A percentile compares a stretch with the other conserved stretches of the same genome.
phyloP scores from a whole-genome alignment of 371 early-diverging fungal species.

The Lichtheimia ornata region DNA sequence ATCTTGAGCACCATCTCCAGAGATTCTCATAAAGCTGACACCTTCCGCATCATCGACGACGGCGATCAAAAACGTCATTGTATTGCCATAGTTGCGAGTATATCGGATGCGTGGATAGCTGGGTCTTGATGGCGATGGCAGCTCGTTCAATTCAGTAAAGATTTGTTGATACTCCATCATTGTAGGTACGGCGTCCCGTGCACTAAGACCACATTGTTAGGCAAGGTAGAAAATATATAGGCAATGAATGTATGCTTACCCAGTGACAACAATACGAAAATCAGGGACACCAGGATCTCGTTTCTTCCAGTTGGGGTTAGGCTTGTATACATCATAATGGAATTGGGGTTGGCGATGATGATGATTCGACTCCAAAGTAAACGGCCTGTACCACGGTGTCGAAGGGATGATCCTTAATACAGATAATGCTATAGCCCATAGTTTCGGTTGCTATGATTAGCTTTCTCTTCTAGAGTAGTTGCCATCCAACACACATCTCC shows the following conservation, averaged over 20 bases:
- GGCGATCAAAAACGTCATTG: conserved; percentile 26
- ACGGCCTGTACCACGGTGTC: conserved; percentile 28
- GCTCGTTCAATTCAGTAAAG: neutral
- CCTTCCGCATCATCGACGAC: conserved; percentile 37
- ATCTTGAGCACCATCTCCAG: conserved; percentile 17
- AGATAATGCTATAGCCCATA: conserved; percentile 16
- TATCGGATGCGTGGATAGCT: neutral
- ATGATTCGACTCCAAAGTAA: neutral
- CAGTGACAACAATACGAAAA: conserved; percentile 40
- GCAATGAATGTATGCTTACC: conserved; percentile 17
- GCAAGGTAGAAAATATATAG: neutral
- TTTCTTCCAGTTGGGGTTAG: conserved; percentile 53
- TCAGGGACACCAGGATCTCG: conserved; percentile 53
- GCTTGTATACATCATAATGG: conserved; percentile 58
- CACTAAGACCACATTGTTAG: neutral
- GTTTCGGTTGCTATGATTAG: no score
- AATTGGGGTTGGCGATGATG: conserved; percentile 7
- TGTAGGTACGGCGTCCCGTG: conserved; percentile 5
- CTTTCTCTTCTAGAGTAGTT: no score
- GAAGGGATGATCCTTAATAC: conserved; percentile 26
- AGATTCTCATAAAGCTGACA: conserved; percentile 25
- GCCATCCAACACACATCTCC: no score
- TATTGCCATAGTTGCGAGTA: conserved; percentile 10
- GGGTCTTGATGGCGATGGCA: neutral
- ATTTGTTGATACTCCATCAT: conserved; percentile 8